A percentile compares a stretch with the other conserved stretches of the same genome.
Evolutionary conservation across 805 yeast genomes (phyloP).

Genomic region (Hermanozyma aechmeae): DNA sequence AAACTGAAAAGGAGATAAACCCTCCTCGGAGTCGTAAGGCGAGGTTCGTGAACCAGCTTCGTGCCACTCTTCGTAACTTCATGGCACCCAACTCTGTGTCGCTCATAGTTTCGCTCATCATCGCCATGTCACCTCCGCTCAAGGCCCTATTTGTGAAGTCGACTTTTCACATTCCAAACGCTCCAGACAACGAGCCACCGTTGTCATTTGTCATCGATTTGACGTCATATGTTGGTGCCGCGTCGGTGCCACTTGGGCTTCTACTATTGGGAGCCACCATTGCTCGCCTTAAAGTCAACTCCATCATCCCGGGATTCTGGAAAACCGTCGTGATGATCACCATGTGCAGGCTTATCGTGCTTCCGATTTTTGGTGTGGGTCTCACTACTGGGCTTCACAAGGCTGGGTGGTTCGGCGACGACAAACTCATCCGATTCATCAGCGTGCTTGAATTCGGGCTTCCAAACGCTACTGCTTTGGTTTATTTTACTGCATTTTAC

Average conservation of each 20-base stretch:
- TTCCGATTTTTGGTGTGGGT: constrained; percentile 73
- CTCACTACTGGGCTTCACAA: constrained; percentile 46
- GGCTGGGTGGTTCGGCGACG: constrained; percentile 57
- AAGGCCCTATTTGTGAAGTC: constrained; percentile 44
- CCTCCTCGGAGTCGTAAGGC: too few species aligned
- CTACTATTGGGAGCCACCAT: constrained; percentile 80
- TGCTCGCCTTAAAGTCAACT: constrained; percentile 55
- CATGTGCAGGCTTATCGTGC: constrained; percentile 46
- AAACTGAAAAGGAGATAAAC: too few species aligned
- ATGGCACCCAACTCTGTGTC: constrained; percentile 65
- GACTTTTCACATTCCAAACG: constrained; percentile 46
- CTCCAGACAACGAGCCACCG: constrained; percentile 83
- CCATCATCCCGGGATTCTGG: constrained; percentile 65
- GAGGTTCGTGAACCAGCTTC: background rate
- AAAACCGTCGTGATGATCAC: constrained; percentile 53
- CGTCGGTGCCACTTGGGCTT: constrained; percentile 83
- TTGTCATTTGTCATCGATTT: constrained; percentile 79
- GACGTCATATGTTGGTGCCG: constrained; percentile 70
- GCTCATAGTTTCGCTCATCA: constrained; percentile 51
- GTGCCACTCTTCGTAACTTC: constrained; percentile 36
- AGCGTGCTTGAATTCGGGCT: constrained; percentile 66
- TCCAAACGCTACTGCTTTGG: constrained; percentile 83
- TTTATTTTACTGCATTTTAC: constrained; percentile 82
- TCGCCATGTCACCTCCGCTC: constrained; percentile 27
- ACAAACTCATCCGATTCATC: constrained; percentile 59